Conservation (phyloP, 176 grass and related monocot genomes). For the Musa beccarii region DNA sequence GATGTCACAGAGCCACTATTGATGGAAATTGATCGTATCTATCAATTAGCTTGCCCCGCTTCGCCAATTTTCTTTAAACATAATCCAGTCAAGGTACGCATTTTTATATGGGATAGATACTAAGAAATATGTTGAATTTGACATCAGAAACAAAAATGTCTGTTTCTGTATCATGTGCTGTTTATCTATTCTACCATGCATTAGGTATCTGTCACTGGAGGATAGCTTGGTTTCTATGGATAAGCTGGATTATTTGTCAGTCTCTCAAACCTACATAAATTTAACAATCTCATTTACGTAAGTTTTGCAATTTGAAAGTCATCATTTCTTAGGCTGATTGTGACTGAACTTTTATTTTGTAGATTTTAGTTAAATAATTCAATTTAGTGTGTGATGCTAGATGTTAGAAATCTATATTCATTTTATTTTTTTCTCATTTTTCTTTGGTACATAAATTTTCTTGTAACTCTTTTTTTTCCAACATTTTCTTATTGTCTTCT, state of each 20-base stretch:
- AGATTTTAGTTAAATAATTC: background rate
- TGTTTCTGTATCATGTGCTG: no score
- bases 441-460: background rate
- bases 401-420: background rate
- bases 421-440: background rate
- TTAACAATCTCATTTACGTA: background rate
- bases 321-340: background rate
- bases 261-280: no score
- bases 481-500: no score
- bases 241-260: no score
- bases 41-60: slow-evolving; percentile 48
- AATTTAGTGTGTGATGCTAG: background rate
- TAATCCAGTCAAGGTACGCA: slow-evolving; percentile 17
- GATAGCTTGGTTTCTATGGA: no score
- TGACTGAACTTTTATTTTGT: background rate
- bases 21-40: slow-evolving; percentile 87
- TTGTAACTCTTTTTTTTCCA: no score
- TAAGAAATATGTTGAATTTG: background rate
- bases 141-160: background rate
- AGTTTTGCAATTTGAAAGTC: background rate
- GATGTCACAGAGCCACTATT: slow-evolving; percentile 82
- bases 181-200: no score
- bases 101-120: background rate
- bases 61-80: slow-evolving; percentile 24
- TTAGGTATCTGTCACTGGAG: no score